phyloP scores from a whole-genome alignment of 257 asterid species.

The Solanum paucissectum region DNA sequence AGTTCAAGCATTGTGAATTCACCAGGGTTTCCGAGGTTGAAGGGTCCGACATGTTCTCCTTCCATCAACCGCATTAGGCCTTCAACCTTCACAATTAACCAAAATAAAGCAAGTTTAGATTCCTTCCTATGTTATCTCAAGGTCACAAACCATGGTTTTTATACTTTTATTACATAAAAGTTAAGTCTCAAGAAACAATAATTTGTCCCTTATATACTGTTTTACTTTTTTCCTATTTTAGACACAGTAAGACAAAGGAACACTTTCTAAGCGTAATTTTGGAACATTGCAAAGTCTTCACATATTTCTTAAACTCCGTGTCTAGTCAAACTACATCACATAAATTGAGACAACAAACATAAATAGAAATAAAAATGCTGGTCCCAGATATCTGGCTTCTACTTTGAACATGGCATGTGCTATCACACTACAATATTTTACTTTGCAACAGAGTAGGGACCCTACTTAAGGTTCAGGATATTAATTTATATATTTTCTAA shows the following conservation, averaged over 20 bases:
- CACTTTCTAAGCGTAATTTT: no score
- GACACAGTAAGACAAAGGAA: neutral
- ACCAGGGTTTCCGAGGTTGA: conserved; percentile 95
- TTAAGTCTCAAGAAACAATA: neutral
- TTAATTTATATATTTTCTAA: neutral
- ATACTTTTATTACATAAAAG: neutral
- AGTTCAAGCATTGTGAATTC: conserved; percentile 98
- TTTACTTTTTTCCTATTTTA: neutral
- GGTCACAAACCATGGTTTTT: neutral
- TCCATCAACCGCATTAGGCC: conserved; percentile 96
- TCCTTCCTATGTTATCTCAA: neutral
- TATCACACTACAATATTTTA: neutral
- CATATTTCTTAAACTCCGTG: neutral
- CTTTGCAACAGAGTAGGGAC: neutral
- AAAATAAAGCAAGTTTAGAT: neutral
- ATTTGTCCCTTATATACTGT: neutral
- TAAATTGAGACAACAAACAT: neutral
- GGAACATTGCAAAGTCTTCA: neutral
- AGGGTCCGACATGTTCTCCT: conserved; percentile 97
- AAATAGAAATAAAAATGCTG: neutral
- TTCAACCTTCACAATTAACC: conserved; percentile 45
- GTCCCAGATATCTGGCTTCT: neutral
- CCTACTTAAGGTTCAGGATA: neutral
- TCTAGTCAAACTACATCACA: neutral
- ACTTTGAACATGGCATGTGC: neutral